These are phyloP conservation scores for Scutellaria baicalensis DNA, from an alignment of 257 asterid genomes.

Conservation along the genomic window DNA sequence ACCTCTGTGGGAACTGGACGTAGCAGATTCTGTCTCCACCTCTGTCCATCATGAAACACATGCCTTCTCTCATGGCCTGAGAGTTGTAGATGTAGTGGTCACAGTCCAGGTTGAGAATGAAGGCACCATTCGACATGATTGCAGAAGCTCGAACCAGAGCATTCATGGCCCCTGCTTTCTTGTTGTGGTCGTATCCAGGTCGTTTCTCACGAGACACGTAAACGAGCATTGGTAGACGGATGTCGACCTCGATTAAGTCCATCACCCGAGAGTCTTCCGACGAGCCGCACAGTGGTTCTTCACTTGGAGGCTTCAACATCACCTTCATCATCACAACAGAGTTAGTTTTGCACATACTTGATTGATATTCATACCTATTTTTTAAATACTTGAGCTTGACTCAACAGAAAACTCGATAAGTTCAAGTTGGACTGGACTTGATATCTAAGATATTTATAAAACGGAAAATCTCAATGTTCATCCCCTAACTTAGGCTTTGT, in stretches of 20 bases:
- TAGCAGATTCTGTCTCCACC: conserved; percentile 72
- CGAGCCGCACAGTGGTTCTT: conserved; percentile 54
- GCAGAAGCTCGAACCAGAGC: conserved; percentile 83
- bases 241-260: conserved; percentile 50
- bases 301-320: conserved; percentile 82
- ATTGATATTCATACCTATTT: too few species aligned
- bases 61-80: conserved; percentile 74
- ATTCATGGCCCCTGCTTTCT: conserved; percentile 84
- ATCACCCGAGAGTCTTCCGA: conserved; percentile 36
- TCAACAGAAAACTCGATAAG: too few species aligned
- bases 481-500: too few species aligned
- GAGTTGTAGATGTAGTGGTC: conserved; percentile 69
- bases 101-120: conserved; percentile 74
- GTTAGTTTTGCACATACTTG: neutral
- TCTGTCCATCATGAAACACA: conserved; percentile 84
- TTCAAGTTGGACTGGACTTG: too few species aligned
- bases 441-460: too few species aligned
- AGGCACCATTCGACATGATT: conserved; percentile 73
- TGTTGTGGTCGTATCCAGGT: conserved; percentile 78
- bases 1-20: conserved; percentile 69
- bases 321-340: conserved; percentile 32
- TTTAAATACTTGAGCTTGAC: too few species aligned
- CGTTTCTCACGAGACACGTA: conserved; percentile 79
- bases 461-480: too few species aligned
- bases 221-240: conserved; percentile 76